Percentiles rank a stretch among this genome's conserved stretches.
Conservation (phyloP, 257 asterid genomes). For the Solanum stenotomum region DNA sequence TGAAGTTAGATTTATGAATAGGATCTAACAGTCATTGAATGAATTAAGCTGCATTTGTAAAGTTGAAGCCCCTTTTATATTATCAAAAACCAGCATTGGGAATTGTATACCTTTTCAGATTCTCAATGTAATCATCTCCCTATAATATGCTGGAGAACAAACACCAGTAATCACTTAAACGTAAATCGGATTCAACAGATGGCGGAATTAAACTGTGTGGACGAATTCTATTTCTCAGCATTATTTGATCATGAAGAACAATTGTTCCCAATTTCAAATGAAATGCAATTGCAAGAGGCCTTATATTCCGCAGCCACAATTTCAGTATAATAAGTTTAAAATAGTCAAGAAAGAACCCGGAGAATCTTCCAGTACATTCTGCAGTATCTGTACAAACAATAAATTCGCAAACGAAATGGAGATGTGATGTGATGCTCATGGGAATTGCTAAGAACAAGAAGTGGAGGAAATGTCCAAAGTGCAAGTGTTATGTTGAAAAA, state of each 20-base stretch:
- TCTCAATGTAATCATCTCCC: not conserved
- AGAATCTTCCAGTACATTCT: constrained; percentile 9
- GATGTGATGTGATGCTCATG: not conserved
- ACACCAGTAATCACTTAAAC: not conserved
- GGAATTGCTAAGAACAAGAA: not conserved
- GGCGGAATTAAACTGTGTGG: not conserved
- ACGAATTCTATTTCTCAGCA: constrained; percentile 2
- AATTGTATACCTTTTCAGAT: not conserved
- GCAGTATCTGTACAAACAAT: constrained; percentile 8
- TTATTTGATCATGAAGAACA: not conserved
- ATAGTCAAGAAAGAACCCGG: not conserved
- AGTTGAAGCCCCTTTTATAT: not conserved
- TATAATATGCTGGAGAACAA: not conserved
- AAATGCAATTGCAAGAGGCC: constrained; percentile 21
- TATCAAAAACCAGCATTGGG: not conserved
- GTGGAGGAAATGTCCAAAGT: not conserved
- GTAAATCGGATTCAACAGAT: not conserved
- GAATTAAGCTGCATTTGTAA: not conserved
- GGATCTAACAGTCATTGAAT: not conserved
- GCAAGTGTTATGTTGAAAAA: not conserved
- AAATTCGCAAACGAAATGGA: not conserved
- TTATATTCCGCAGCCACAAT: not conserved
- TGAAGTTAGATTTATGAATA: not conserved
- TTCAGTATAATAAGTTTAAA: not conserved
- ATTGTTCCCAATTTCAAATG: constrained; percentile 6